Percentiles rank a stretch among this genome's conserved stretches.
Conservation (phyloP, 257 asterid species). For the Capsicum rhomboideum region DNA sequence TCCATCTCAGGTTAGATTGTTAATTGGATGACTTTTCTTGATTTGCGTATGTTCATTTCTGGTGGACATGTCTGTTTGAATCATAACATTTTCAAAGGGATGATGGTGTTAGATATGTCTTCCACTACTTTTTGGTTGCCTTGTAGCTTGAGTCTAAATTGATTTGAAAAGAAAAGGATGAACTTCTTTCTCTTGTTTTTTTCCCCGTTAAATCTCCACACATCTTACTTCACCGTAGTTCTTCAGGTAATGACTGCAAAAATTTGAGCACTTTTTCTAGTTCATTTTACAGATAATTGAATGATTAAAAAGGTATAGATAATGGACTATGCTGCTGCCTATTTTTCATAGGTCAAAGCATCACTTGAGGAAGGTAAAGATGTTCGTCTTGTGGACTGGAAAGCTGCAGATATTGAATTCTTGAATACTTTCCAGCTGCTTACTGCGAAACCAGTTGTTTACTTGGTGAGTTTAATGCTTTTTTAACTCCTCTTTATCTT, state of each 20-base stretch:
- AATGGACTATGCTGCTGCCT: neutral
- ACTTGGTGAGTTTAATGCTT: constrained; percentile 57
- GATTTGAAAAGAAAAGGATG: neutral
- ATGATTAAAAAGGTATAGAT: neutral
- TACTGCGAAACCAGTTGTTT: constrained; percentile 93
- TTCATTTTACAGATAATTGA: neutral
- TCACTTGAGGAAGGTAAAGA: constrained; percentile 77
- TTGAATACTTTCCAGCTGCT: constrained; percentile 93
- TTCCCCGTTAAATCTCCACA: neutral
- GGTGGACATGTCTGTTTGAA: neutral
- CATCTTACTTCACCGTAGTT: neutral
- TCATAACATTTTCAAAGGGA: neutral
- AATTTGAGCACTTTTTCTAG: neutral
- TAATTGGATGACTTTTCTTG: neutral
- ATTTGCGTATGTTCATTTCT: neutral
- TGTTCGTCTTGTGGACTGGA: constrained; percentile 88
- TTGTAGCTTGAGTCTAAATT: neutral
- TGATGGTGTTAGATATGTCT: neutral
- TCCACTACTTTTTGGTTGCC: neutral
- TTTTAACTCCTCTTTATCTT: neutral
- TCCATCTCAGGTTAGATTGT: neutral
- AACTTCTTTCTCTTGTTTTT: neutral
- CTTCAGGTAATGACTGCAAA: neutral
- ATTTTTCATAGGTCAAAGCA: constrained; percentile 49
- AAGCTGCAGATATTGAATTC: constrained; percentile 91